Conservation (phyloP, 768 basidiomycete genomes). For the Sporobolomyces roseus region DNA sequence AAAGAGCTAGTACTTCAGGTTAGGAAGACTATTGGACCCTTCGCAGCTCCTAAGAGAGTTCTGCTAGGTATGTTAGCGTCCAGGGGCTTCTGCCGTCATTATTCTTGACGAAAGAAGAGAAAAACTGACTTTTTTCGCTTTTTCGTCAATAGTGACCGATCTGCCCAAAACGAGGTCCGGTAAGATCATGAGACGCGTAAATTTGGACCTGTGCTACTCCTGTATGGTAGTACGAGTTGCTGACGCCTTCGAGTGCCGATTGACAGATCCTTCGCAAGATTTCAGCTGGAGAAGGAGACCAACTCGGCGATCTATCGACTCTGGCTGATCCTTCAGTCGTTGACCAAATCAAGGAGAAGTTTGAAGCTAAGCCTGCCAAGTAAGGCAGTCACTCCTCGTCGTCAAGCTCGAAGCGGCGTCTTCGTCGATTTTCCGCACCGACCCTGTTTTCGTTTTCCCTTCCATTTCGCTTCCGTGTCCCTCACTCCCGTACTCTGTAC, state of each 20-base stretch:
- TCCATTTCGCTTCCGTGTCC: too few species aligned
- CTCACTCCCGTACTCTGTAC: too few species aligned
- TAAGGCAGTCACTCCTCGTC: background rate
- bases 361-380: background rate
- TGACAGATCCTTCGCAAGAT: conserved; percentile 67
- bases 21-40: conserved; percentile 94
- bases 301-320: conserved; percentile 90
- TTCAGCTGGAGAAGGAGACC: conserved; percentile 86
- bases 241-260: background rate
- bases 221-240: background rate
- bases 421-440: too few species aligned
- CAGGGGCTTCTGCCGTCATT: too few species aligned
- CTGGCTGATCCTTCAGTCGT: conserved; percentile 83
- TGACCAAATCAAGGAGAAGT: conserved; percentile 58
- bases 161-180: conserved; percentile 92
- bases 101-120: background rate
- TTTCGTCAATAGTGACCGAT: conserved; percentile 51
- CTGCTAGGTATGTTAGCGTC: conserved; percentile 55
- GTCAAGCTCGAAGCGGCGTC: too few species aligned
- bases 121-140: background rate
- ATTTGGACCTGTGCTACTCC: too few species aligned
- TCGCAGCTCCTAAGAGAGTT: conserved; percentile 85
- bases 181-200: conserved; percentile 98
- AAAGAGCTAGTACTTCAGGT: conserved; percentile 94
- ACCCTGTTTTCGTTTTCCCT: too few species aligned